These are phyloP conservation scores for Bryoerythrophyllum caledonicum DNA, from an alignment of 225 moss, liverwort and hornwort species.

Conservation along the genomic window DNA sequence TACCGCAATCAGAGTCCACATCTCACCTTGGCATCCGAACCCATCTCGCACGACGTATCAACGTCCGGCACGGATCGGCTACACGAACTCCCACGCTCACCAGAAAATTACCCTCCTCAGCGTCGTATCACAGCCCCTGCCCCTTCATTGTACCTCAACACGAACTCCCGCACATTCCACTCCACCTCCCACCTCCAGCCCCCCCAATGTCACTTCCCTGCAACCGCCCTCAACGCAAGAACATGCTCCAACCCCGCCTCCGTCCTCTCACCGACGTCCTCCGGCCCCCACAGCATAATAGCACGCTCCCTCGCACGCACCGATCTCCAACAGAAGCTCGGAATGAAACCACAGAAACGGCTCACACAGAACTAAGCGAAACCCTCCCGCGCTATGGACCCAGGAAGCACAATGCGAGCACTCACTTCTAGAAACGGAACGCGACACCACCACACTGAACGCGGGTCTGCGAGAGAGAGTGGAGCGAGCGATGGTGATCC, in stretches of 20 bases:
- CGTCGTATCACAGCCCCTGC: not conserved
- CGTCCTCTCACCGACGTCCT: not conserved
- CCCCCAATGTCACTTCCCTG: too few relatives aligned
- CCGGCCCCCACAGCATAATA: not conserved
- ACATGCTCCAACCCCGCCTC: not conserved
- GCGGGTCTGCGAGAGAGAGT: not conserved
- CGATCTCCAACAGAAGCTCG: too few relatives aligned
- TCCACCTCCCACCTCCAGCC: too few relatives aligned
- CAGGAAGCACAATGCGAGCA: too few relatives aligned
- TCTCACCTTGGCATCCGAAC: constrained; percentile 45
- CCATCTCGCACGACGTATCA: constrained; percentile 13
- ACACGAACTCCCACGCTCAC: not conserved
- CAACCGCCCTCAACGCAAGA: not conserved
- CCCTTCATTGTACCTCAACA: constrained; percentile 28
- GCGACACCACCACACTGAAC: too few relatives aligned
- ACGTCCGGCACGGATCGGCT: too few relatives aligned
- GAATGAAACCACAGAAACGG: too few relatives aligned
- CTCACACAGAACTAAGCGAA: too few relatives aligned
- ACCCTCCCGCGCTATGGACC: not conserved
- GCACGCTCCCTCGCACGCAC: not conserved
- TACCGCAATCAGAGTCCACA: too few relatives aligned
- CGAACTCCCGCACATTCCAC: not conserved
- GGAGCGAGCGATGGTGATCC: not conserved
- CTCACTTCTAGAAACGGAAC: not conserved
- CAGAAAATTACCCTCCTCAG: not conserved